phyloP scores from a whole-genome alignment of 805 yeast genomes.

The Metschnikowia kofuensis region DNA sequence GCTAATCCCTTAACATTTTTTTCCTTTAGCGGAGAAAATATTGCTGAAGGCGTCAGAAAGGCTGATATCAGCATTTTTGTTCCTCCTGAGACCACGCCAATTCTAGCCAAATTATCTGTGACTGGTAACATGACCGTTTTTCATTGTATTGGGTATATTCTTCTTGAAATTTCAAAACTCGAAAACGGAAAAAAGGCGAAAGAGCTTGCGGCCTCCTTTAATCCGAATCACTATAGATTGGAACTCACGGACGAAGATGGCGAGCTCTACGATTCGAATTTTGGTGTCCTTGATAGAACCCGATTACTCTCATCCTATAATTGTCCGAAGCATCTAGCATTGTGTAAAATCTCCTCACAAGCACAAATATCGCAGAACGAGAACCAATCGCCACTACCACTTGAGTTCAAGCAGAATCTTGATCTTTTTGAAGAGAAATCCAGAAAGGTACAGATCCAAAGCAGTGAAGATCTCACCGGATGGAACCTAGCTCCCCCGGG shows the following conservation, averaged over 20 bases:
- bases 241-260: slow-evolving; percentile 91
- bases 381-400: slow-evolving; percentile 51
- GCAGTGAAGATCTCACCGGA: slow-evolving; percentile 5
- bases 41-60: slow-evolving; percentile 13
- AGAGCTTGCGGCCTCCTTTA: slow-evolving; percentile 18
- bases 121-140: slow-evolving; percentile 28
- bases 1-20: slow-evolving; percentile 45
- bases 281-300: slow-evolving; percentile 79
- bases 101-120: slow-evolving; percentile 22
- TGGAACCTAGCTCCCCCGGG: slow-evolving; percentile 3
- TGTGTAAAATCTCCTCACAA: slow-evolving; percentile 56
- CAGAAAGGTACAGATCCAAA: slow-evolving; percentile 1
- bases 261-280: slow-evolving; percentile 79
- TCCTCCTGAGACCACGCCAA: slow-evolving; percentile 31
- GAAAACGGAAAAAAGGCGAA: slow-evolving; percentile 9
- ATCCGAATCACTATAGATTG: slow-evolving; percentile 72
- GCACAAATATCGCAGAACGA: slow-evolving; percentile 48
- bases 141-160: slow-evolving; percentile 41
- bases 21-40: slow-evolving; percentile 33
- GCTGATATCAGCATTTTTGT: slow-evolving; percentile 27
- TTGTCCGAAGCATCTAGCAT: slow-evolving; percentile 72
- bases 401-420: slow-evolving; percentile 32
- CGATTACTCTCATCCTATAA: slow-evolving; percentile 68
- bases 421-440: slow-evolving; percentile 15
- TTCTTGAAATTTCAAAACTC: slow-evolving; percentile 27